Percentiles rank a stretch among this genome's conserved stretches.
These are phyloP conservation scores for Plasmodium vivax DNA, from an alignment of 169 alveolate species.

Conservation along the genomic window DNA sequence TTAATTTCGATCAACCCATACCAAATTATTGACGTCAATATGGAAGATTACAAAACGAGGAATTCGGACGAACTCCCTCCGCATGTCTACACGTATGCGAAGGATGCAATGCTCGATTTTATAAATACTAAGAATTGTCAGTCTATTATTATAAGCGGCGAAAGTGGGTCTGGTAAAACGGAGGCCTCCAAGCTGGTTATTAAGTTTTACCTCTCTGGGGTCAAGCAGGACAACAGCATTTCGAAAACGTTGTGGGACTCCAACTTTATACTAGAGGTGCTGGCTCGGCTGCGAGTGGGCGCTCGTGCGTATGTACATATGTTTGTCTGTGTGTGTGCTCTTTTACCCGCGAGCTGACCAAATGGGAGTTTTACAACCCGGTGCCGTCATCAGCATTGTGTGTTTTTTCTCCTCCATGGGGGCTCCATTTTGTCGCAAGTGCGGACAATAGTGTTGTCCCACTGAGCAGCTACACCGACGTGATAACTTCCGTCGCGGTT, in stretches of 20 bases:
- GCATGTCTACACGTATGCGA: slow-evolving; percentile 89
- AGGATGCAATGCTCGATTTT: slow-evolving; percentile 86
- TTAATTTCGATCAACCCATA: slow-evolving; percentile 70
- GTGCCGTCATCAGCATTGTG: not conserved
- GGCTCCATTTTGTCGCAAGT: not conserved
- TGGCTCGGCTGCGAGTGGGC: not conserved
- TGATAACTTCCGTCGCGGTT: not conserved
- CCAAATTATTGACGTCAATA: slow-evolving; percentile 50
- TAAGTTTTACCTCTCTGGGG: slow-evolving; percentile 83
- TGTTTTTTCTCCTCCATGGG: not conserved
- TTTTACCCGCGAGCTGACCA: not conserved
- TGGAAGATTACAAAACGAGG: slow-evolving; percentile 32
- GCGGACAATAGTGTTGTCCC: not conserved
- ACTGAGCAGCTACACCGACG: not conserved
- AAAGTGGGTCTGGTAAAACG: slow-evolving; percentile 99
- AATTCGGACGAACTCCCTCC: slow-evolving; percentile 84
- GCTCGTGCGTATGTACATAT: not conserved
- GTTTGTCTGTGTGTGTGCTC: not conserved
- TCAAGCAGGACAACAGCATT: slow-evolving; percentile 24
- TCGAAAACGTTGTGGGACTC: slow-evolving; percentile 70
- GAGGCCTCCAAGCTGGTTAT: slow-evolving; percentile 97
- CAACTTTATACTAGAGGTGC: slow-evolving; percentile 62
- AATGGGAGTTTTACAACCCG: not conserved
- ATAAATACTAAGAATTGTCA: slow-evolving; percentile 85
- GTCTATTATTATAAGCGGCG: slow-evolving; percentile 98